Base-by-base conservation (phyloP, 2,329 filamentous ascomycete species). In the Claviceps humidiphila region DNA sequence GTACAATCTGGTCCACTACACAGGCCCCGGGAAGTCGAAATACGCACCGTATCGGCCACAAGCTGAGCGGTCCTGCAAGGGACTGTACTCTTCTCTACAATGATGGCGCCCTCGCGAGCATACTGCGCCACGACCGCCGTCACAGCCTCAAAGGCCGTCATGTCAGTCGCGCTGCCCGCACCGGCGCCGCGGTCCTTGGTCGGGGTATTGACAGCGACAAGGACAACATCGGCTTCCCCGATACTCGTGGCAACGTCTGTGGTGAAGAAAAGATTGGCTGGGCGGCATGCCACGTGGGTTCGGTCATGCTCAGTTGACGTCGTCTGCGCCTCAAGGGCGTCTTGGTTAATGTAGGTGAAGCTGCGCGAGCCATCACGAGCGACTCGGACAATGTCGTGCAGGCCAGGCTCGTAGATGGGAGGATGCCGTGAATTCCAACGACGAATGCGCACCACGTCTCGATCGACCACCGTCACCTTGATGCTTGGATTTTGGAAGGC, bases 21-120 rank as follows among this genome's bases (percentile, higher is more conserved):
- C 41, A 14, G 5, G 41, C 6, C 41, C 20, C 6, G 3, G 41
- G 20, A 42, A 22, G 17, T 9, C 24, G 11, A n/a, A 11, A 45
- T 14, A 63, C 74, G 66, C 68, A 88, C 81, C 57, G 82, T 87
- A 58, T 83, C 77, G 58, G 78, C 75, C 41, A 89, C 80, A 37
- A 81, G 76, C 58, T 87, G 76, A 2, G 85, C 84, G 5, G 86
- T 89, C 55, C 82, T 74, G 64, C 84, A 87, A 2, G 87, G 87
- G 26, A 90, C 87, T 0, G 87, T 91, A 52, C 81, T 85, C 71
- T 90, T 91, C 70, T 90, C 86, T 20, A 90, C 86, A 49, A 91
- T 80, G 52, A 90, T 86, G 51, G 84, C 80, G 47, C 82, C 82
- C 17, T 75, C 71, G 34, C 76, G 80, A 3, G 85, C 83, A 55